phyloP scores from a whole-genome alignment of 176 grass and related monocot genomes.

The Olyra latifolia region DNA sequence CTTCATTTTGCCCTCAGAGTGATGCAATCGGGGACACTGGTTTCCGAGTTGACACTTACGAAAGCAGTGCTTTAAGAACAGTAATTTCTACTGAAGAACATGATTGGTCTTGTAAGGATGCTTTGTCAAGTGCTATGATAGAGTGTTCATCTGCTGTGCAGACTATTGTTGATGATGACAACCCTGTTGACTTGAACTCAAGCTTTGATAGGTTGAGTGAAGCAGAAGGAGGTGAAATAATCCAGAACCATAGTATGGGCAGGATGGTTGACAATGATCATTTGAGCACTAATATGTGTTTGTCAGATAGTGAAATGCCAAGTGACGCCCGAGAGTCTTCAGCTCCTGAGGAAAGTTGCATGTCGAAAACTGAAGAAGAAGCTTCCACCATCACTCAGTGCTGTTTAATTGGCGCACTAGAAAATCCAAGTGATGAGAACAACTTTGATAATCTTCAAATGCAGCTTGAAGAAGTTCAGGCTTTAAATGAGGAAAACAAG shows the following conservation, averaged over 20 bases:
- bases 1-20: constrained; percentile 45
- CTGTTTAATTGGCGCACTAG: constrained; percentile 28
- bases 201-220: constrained; percentile 22
- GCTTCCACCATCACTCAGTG: constrained; percentile 16
- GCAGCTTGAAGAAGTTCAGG: constrained; percentile 43
- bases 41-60: constrained; percentile 37
- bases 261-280: constrained; percentile 37
- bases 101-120: constrained; percentile 36
- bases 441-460: constrained; percentile 43
- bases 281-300: constrained; percentile 37
- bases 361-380: constrained; percentile 40
- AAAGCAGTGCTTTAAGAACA: constrained; percentile 44
- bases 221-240: constrained; percentile 25
- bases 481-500: constrained; percentile 32
- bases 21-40: constrained; percentile 45
- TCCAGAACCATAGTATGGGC: constrained; percentile 19
- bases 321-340: constrained; percentile 28
- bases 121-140: constrained; percentile 31
- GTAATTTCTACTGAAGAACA: constrained; percentile 14
- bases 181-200: constrained; percentile 25
- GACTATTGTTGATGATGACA: constrained; percentile 39
- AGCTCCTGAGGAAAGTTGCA: constrained; percentile 26
- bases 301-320: constrained; percentile 34
- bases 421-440: constrained; percentile 29
- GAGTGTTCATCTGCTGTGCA: constrained; percentile 32